Evolutionary conservation across 176 grass and related monocot genomes (phyloP).

Genomic region (Olyra latifolia): DNA sequence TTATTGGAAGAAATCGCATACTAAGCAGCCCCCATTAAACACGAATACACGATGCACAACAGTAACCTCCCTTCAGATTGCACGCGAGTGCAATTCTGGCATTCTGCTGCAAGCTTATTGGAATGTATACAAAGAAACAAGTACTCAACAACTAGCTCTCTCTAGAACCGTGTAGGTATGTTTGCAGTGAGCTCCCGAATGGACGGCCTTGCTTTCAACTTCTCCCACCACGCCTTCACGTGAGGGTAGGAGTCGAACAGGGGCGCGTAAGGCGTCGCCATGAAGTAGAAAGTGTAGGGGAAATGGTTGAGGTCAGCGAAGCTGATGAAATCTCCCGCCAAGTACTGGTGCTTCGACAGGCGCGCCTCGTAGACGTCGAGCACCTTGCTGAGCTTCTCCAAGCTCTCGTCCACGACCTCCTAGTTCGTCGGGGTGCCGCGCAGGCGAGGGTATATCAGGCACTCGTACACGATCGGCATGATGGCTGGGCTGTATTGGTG

Average conservation of each 20-base stretch:
- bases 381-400: conserved; percentile 28
- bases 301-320: conserved; percentile 28
- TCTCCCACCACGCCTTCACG: conserved; percentile 1
- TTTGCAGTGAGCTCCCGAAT: not conserved
- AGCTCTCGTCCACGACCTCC: not conserved
- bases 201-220: not conserved
- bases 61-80: too few relatives aligned
- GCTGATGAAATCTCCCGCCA: conserved; percentile 33
- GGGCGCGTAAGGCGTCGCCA: not conserved
- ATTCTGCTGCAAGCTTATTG: too few relatives aligned
- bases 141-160: too few relatives aligned
- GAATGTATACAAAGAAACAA: too few relatives aligned
- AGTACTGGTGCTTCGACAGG: not conserved
- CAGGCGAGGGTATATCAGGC: not conserved
- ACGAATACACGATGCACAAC: too few relatives aligned
- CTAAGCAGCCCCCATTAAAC: too few relatives aligned
- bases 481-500: conserved; percentile 10
- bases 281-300: not conserved
- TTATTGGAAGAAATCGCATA: too few relatives aligned
- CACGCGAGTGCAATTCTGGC: too few relatives aligned
- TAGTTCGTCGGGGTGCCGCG: not conserved
- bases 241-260: not conserved
- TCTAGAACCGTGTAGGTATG: not conserved
- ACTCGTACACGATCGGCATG: not conserved
- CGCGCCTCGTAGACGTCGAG: conserved; percentile 16